Evolutionary conservation across 371 early-diverging fungal species (phyloP), one percentile per base, ranked within the genome.

Genomic region (Actinomortierella ambigua): DNA sequence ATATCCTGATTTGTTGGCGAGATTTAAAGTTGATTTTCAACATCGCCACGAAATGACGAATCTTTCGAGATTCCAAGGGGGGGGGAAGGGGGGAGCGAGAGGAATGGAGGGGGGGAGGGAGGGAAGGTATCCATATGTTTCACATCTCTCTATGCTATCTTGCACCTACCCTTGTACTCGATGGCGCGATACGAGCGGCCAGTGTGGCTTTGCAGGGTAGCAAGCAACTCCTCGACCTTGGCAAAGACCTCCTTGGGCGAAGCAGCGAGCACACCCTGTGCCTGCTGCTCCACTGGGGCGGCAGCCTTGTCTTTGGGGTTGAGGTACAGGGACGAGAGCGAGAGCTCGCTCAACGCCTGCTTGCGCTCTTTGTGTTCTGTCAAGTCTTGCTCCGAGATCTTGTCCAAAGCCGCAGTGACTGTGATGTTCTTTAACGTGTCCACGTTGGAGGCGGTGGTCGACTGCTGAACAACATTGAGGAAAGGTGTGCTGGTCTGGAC

Each of bases 401-500:
- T 34, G 7, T 34, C 51, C 53, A 65, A 55, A 50, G 66, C 55
- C 11, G 67, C 66, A 24, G 63, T 60, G 39, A 64, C 59, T 14
- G 61, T 57, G 18, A 64, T 34, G 50, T 69, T 62, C 63, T 57
- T 59, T 14, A 24, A 20, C 13, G 22, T n/a, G 39, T 43, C 43
- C 26, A 43, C 75, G 22, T 85, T 69, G 42, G 80, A 76, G 15
- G 54, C n/a, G 47, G 81, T 83, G 48, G 50, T 66, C n/a, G 59
- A 76, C 42, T 69, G 62, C 6, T 81, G 61, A 28, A 77, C 81
- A 60, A 75, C 80, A 67, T 90, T 87, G 56, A 90, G 69, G 59
- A 90, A 81, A 43, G 89, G 86, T 6, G 84, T 77, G 27, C 69
- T 68, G 20, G 87, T 78, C 68, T 81, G 79, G 57, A 83, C 80